Base-by-base conservation (phyloP, 164 flowering plant species). In the Platanus orientalis region DNA sequence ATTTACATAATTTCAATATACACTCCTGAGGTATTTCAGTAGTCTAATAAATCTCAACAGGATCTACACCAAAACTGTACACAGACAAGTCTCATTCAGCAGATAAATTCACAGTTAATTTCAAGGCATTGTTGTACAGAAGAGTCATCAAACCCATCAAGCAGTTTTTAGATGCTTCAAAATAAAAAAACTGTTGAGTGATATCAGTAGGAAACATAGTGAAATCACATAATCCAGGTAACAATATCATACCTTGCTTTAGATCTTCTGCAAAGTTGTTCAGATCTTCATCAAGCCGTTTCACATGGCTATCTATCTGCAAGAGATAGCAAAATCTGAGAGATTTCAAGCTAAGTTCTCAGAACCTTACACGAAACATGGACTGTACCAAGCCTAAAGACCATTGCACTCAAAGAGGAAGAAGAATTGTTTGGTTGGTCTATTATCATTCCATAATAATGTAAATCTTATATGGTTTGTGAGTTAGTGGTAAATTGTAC, bases 291-390 rank as follows among this genome's bases (percentile, higher is more conserved):
- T 95, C 97, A 47, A 95, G 95, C 39, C 99, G 86, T 72, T 88
- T 95, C 44, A 95, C 76, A 72, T 95, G 99, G 73, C 97, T 85
- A 73, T 92, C 99, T 79, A 95, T 87, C 99, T 95, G 87, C 70
- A 75, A 66, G 49, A 12, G 63, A 54, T 45, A 13, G 20, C 42
- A 36, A 36, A 36, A 36, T 3, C 10, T 36, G 42, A 7, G 1
- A 36, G 9, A 36, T 36, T 36, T 36, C 42, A 36, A 36, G 10
- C 42, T 36, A 36, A 36, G 12, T 36, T 36, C 42, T 36, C 42
- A 36, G 9, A 36, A 36, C 12, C 5, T 7, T 36, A 36, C 42
- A 36, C 13, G 9, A 36, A 36, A 36, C 42, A 36, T 7, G 12
- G 10, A 36, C 42, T 36, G 12, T n/a, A n/a, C n/a, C n/a, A n/a